Evolutionary conservation across 163 green algal species (phyloP), one percentile per base, ranked within the genome.

Genomic region (Scenedesmus sp.): DNA sequence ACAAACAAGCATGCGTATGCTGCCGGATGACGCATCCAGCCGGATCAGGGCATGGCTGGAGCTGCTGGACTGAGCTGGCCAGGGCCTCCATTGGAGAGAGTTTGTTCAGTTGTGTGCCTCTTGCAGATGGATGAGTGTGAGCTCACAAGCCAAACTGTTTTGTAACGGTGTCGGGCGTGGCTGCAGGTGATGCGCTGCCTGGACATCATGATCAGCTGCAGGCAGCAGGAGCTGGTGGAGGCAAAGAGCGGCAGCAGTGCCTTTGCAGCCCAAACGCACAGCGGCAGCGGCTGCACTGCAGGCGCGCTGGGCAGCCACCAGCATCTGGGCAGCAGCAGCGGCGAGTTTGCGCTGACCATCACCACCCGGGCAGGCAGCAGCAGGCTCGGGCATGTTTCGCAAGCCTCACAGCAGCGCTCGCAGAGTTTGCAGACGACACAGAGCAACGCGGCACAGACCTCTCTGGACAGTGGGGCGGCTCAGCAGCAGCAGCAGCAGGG

Each of bases 131-230:
- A n/a, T n/a, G n/a, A n/a, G n/a, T n/a, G n/a, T n/a, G n/a, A n/a
- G n/a, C n/a, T n/a, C n/a, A n/a, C n/a, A n/a, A n/a, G n/a, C n/a
- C n/a, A n/a, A n/a, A n/a, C n/a, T n/a, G n/a, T n/a, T n/a, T n/a
- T 83, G 40, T 83, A 2, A 24, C n/a, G 33, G n/a, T 42, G 30
- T 46, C 46, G 33, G n/a, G n/a, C 42, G 9, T 10, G 56, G 76
- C 79, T 85, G 43, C 56, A 88, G 83, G 83, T 90, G 43, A 40
- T 90, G 22, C 30, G 33, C n/a, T 90, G 85, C 85, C 43, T 90
- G n/a, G 44, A 84, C 68, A 90, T 90, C 72, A 90, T 90, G 86
- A 84, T 90, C 26, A 78, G 26, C 49, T 65, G 42, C 22, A 30
- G 72, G 44, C 86, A 90, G 72, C 86, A 90, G 72, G 72, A 90